phyloP scores from a whole-genome alignment of 2,329 filamentous ascomycete genomes.

The Neopestalotiopsis clavispora region DNA sequence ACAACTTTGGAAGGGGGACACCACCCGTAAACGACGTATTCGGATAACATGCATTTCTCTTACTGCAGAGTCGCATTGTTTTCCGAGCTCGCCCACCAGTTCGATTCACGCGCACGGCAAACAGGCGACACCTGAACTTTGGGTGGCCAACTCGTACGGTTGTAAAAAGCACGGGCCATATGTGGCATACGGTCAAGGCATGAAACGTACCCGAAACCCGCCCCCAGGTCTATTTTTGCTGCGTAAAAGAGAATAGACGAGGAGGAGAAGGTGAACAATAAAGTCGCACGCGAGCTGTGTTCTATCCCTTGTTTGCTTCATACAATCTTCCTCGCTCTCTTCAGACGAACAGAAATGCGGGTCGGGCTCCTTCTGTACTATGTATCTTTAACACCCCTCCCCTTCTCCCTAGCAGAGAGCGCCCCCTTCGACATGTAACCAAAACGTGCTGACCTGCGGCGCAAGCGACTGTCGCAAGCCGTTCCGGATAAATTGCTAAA shows the following conservation, averaged over 20 bases:
- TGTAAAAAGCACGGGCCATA: not conserved
- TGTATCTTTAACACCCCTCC: no score
- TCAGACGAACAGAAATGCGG: no score
- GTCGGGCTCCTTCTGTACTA: no score
- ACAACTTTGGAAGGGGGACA: not conserved
- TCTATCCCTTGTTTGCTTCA: no score
- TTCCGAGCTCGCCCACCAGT: not conserved
- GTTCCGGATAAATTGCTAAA: not conserved
- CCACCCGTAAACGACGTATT: not conserved
- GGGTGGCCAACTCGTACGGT: no score
- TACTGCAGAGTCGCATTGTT: not conserved
- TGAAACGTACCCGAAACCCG: slow-evolving; percentile 8
- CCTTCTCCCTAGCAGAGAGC: not conserved
- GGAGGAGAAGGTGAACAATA: not conserved
- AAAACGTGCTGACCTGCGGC: not conserved
- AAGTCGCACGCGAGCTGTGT: no score
- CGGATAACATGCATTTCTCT: no score
- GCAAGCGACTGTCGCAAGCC: not conserved
- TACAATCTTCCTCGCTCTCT: no score
- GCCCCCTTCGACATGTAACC: not conserved
- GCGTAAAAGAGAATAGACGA: not conserved
- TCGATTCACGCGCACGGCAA: not conserved
- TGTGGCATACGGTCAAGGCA: not conserved
- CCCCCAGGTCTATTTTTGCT: not conserved
- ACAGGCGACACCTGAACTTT: not conserved